Evolutionary conservation across 1,284 basidiomycete genomes (phyloP).

Genomic region (Fomes fomentarius): DNA sequence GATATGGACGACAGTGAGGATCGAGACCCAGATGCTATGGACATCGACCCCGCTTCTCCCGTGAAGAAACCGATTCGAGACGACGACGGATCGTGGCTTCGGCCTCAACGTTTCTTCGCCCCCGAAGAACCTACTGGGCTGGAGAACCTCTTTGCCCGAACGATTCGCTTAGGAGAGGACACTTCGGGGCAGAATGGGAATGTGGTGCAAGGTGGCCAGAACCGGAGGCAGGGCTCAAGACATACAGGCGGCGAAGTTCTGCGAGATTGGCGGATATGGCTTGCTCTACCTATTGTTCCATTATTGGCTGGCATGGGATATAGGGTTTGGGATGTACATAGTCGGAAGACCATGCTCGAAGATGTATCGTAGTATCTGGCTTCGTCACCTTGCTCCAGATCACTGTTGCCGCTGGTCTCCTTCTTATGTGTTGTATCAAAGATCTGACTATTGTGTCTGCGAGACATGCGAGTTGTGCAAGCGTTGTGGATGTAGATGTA

Average conservation of each 20-base stretch:
- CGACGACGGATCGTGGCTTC: slow-evolving; percentile 54
- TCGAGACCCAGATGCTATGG: slow-evolving; percentile 60
- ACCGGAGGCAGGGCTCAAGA: not conserved
- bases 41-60: slow-evolving; percentile 58
- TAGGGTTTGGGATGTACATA: slow-evolving; percentile 21
- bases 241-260: not conserved
- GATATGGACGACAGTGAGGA: slow-evolving; percentile 32
- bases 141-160: slow-evolving; percentile 70
- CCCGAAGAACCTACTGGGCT: slow-evolving; percentile 79
- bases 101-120: slow-evolving; percentile 73
- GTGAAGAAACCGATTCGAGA: slow-evolving; percentile 37
- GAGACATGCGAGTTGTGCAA: no score
- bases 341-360: not conserved
- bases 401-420: no score
- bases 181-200: slow-evolving; percentile 19
- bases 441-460: no score
- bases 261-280: slow-evolving; percentile 15
- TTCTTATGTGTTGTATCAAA: no score
- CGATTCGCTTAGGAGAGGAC: slow-evolving; percentile 42
- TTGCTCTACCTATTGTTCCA: slow-evolving; percentile 17
- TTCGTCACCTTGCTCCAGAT: no score
- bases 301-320: slow-evolving; percentile 14
- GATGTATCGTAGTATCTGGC: no score
- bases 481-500: no score
- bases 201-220: not conserved